These are phyloP conservation scores for Colletotrichum karsti DNA, from an alignment of 2,329 filamentous ascomycete genomes.

Conservation along the genomic window DNA sequence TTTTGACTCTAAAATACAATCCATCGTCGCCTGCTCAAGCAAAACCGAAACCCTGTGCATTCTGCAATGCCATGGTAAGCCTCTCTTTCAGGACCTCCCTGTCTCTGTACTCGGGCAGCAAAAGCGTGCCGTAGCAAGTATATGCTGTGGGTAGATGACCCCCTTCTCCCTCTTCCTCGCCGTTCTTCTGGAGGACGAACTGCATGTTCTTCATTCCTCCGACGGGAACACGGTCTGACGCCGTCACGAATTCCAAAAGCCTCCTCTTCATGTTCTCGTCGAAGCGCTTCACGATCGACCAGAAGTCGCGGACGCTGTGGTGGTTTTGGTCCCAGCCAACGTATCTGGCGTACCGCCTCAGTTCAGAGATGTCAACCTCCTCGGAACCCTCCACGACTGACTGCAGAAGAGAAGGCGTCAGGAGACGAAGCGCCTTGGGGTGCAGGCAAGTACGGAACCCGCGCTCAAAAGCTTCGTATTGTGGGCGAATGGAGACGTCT, in stretches of 20 bases:
- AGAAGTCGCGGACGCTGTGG: slow-evolving; percentile 80
- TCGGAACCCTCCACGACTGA: slow-evolving; percentile 84
- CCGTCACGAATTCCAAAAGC: slow-evolving; percentile 93
- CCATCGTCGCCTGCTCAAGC: slow-evolving; percentile 52
- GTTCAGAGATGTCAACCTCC: slow-evolving; percentile 78
- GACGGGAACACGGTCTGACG: slow-evolving; percentile 88
- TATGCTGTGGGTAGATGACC: slow-evolving; percentile 82
- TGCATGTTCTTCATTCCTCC: slow-evolving; percentile 84
- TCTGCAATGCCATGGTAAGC: slow-evolving; percentile 85
- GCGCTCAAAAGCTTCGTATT: slow-evolving; percentile 81
- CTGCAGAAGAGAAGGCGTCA: slow-evolving; percentile 76
- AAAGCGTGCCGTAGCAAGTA: slow-evolving; percentile 90
- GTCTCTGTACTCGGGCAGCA: slow-evolving; percentile 83
- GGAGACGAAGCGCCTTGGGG: slow-evolving; percentile 74
- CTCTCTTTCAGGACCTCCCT: slow-evolving; percentile 77
- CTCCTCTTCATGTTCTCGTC: slow-evolving; percentile 75
- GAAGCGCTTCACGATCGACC: slow-evolving; percentile 78
- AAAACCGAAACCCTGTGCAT: slow-evolving; percentile 89
- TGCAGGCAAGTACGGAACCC: slow-evolving; percentile 84
- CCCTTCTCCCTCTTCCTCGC: slow-evolving; percentile 62
- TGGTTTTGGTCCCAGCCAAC: slow-evolving; percentile 80
- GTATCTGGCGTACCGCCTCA: slow-evolving; percentile 78
- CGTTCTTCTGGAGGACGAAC: slow-evolving; percentile 84
- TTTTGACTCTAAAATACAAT: not conserved
- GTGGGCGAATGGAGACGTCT: slow-evolving; percentile 77